These are phyloP conservation scores for Chlamydomonas schloesseri DNA, from an alignment of 139 green algal genomes.

Conservation along the genomic window DNA sequence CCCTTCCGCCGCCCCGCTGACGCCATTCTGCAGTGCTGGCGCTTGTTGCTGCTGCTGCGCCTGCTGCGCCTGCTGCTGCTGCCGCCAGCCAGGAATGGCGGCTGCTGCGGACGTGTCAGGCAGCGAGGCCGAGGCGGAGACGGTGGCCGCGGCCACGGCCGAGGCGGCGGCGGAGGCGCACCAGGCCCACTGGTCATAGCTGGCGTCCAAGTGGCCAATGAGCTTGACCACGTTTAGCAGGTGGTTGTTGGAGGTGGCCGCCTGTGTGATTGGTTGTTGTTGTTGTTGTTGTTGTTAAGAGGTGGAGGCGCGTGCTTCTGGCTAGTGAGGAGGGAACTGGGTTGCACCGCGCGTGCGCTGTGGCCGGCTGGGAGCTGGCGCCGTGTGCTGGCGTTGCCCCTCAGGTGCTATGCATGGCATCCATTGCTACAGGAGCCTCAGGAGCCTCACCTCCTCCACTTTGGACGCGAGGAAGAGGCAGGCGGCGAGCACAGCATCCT, in stretches of 20 bases:
- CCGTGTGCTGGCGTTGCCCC: no score
- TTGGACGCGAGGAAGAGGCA: conserved; percentile 46
- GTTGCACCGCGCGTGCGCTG: no score
- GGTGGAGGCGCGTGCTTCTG: no score
- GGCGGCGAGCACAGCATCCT: conserved; percentile 26
- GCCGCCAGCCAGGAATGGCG: not conserved
- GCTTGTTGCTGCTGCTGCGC: no score
- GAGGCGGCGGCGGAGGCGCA: no score
- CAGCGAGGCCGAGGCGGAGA: not conserved
- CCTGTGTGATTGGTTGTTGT: not conserved
- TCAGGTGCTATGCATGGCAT: no score
- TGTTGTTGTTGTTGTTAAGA: not conserved
- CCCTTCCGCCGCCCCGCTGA: not conserved
- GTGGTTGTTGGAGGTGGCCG: conserved; percentile 39
- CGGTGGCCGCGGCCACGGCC: not conserved
- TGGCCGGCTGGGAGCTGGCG: no score
- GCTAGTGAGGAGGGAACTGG: no score
- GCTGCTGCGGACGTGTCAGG: no score
- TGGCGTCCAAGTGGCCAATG: not conserved
- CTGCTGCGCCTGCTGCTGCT: no score
- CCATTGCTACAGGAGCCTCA: no score
- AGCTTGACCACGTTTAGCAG: conserved; percentile 39
- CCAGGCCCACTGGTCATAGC: not conserved
- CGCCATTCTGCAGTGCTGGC: no score
- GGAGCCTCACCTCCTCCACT: conserved; percentile 38